These are phyloP conservation scores for Cicer arietinum DNA, from an alignment of 306 rosid species.

Conservation along the genomic window DNA sequence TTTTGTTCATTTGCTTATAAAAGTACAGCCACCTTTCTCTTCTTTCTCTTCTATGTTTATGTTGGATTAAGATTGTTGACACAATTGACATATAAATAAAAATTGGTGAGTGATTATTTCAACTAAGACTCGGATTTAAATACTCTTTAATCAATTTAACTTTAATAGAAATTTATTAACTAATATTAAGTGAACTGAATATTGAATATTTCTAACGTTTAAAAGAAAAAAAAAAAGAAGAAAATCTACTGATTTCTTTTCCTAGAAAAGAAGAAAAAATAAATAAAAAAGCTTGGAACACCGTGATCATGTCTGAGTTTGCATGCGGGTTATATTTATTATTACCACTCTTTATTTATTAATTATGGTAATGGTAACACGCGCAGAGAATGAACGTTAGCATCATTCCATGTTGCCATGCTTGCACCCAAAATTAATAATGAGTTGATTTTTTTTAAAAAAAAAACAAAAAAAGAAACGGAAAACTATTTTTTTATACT, in stretches of 20 bases:
- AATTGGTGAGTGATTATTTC: too few species aligned
- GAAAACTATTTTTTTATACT: too few species aligned
- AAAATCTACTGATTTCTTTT: not conserved
- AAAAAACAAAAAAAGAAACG: too few species aligned
- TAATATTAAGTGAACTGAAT: too few species aligned
- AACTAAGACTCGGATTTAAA: too few species aligned
- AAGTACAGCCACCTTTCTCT: too few species aligned
- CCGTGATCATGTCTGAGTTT: slow-evolving; percentile 25
- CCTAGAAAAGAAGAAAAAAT: not conserved
- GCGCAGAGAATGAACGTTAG: not conserved
- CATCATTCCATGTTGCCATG: slow-evolving; percentile 6
- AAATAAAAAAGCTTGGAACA: not conserved
- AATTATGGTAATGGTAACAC: not conserved
- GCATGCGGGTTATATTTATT: slow-evolving; percentile 27
- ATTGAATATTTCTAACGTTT: not conserved
- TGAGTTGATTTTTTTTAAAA: not conserved
- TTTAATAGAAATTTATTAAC: too few species aligned
- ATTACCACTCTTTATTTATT: not conserved
- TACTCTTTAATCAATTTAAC: too few species aligned
- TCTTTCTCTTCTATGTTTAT: too few species aligned
- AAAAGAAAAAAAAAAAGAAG: not conserved
- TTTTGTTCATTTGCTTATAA: too few species aligned
- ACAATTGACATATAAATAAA: too few species aligned
- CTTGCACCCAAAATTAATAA: slow-evolving; percentile 4
- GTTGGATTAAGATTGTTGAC: too few species aligned